phyloP scores from a whole-genome alignment of 768 basidiomycete genomes.

The Pulveroboletus frians region DNA sequence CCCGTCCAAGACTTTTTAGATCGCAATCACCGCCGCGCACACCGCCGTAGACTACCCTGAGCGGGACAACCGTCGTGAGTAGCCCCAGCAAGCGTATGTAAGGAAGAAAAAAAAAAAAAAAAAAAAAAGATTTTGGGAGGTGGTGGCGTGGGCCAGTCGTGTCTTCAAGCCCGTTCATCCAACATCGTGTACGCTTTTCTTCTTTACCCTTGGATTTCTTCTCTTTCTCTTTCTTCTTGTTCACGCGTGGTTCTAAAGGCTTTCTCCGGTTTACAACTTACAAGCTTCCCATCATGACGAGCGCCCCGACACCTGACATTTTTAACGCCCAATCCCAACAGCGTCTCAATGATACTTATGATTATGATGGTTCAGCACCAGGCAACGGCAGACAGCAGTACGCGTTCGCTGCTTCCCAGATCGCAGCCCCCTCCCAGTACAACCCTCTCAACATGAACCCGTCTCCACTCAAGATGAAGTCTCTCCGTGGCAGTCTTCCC shows the following conservation, averaged over 20 bases:
- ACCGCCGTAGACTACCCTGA: background rate
- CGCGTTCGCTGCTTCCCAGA: constrained; percentile 65
- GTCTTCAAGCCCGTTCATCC: constrained; percentile 9
- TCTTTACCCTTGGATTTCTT: constrained; percentile 27
- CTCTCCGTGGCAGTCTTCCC: constrained; percentile 63
- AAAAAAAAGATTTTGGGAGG: constrained; percentile 14
- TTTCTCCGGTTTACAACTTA: constrained; percentile 10
- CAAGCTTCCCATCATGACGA: constrained; percentile 58
- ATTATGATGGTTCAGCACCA: constrained; percentile 62
- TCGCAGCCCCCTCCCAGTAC: constrained; percentile 47
- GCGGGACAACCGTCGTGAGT: background rate
- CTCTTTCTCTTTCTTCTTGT: constrained; percentile 26
- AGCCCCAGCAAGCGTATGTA: background rate
- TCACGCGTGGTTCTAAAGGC: constrained; percentile 29
- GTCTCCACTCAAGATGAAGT: constrained; percentile 73
- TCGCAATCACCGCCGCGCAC: constrained; percentile 9
- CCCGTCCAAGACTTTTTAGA: background rate
- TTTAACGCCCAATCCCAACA: constrained; percentile 63
- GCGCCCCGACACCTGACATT: constrained; percentile 71
- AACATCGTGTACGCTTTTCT: constrained; percentile 18
- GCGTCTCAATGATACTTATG: constrained; percentile 84
- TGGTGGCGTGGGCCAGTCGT: constrained; percentile 32
- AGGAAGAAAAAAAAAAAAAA: background rate
- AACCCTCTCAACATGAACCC: constrained; percentile 53
- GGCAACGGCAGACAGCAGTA: constrained; percentile 53